phyloP scores from a whole-genome alignment of 192 early-diverging fungal species.

The Coemansia sp. region DNA sequence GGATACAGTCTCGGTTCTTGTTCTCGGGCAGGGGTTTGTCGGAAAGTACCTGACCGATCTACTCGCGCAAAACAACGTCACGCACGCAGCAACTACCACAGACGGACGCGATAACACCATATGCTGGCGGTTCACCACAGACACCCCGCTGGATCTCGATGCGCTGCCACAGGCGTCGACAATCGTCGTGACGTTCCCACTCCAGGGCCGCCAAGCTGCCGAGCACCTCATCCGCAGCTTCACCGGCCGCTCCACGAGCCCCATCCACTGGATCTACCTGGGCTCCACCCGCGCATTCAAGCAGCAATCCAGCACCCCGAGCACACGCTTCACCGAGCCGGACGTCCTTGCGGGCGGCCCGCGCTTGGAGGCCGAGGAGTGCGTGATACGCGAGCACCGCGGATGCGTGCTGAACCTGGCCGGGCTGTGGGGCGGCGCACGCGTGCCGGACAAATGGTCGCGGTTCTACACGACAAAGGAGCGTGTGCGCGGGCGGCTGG shows the following conservation, averaged over 20 bases:
- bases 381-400: conserved; percentile 8
- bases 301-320: conserved; percentile 33
- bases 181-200: conserved; percentile 39
- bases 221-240: conserved; percentile 19
- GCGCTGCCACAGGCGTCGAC: conserved; percentile 25
- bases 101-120: conserved; percentile 40
- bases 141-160: not conserved
- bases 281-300: conserved; percentile 47
- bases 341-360: conserved; percentile 21
- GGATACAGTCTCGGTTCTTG: no score
- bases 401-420: conserved; percentile 44
- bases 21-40: conserved; percentile 46
- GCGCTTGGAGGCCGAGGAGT: conserved; percentile 38
- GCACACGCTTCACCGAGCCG: conserved; percentile 27
- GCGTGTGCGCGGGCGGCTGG: conserved; percentile 23
- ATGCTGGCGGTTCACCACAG: conserved; percentile 22
- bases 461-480: conserved; percentile 34
- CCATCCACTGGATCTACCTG: conserved; percentile 32
- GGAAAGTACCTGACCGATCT: conserved; percentile 37
- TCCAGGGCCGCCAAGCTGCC: conserved; percentile 19
- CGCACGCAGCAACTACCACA: conserved; percentile 25
- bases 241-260: not conserved
- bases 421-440: conserved; percentile 49
- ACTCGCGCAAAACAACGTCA: not conserved
- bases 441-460: conserved; percentile 32